Conservation (phyloP, 2,329 filamentous ascomycete genomes). For the Alternaria novae-zelandiae region DNA sequence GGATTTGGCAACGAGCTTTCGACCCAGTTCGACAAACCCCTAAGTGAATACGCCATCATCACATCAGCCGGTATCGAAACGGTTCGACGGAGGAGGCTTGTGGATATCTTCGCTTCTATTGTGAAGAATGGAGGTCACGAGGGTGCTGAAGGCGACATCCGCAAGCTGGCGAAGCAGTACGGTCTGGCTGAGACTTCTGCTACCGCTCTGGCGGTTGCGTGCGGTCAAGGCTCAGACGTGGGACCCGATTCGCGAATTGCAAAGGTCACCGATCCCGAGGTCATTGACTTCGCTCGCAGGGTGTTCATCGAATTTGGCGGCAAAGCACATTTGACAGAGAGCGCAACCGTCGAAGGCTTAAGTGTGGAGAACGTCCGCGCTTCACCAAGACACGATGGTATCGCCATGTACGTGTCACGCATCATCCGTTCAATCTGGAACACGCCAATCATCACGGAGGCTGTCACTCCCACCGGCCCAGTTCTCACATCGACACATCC, state of each 20-base stretch:
- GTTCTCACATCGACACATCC: constrained; percentile 71
- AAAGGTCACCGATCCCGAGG: constrained; percentile 78
- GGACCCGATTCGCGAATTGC: constrained; percentile 73
- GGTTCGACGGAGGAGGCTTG: constrained; percentile 80
- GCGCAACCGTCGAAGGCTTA: constrained; percentile 66
- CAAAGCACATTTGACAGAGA: constrained; percentile 82
- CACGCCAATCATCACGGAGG: constrained; percentile 70
- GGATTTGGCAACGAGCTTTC: constrained; percentile 96
- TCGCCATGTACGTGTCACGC: constrained; percentile 85
- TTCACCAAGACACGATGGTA: constrained; percentile 86
- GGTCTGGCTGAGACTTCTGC: constrained; percentile 88
- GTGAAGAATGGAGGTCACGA: constrained; percentile 79
- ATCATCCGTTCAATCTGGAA: constrained; percentile 92
- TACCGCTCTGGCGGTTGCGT: constrained; percentile 90
- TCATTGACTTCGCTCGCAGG: constrained; percentile 82
- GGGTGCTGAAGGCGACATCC: constrained; percentile 79
- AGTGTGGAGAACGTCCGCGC: constrained; percentile 83
- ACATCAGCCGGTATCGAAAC: constrained; percentile 91
- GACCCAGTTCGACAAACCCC: constrained; percentile 87
- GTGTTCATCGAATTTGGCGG: constrained; percentile 94
- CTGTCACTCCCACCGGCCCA: constrained; percentile 63
- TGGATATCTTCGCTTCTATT: constrained; percentile 88
- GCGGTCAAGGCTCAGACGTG: constrained; percentile 86
- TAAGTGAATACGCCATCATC: constrained; percentile 85
- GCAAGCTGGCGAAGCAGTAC: constrained; percentile 83